Base-by-base conservation (phyloP, 805 yeast genomes). In the Ogataea nitratoaversa region DNA sequence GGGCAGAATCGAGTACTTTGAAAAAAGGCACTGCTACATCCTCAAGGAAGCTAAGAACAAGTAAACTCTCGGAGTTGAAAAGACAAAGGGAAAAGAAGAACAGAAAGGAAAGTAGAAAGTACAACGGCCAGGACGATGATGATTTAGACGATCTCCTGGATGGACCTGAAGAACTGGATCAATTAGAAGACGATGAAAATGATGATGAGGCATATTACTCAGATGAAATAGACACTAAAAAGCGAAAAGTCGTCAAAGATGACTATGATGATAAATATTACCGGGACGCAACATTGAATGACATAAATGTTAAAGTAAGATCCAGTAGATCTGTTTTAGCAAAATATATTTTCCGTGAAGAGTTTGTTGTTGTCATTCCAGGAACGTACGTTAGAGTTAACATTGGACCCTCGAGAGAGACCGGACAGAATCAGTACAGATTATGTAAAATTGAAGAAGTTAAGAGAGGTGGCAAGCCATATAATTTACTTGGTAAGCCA, bases 371-470 rank as follows among this genome's bases (percentile, higher is more conserved):
- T 16, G 73, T 75, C 1, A 75, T 87, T 13, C 69, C 74, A 16
- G 95, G 87, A 17, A 79, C 95, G 36, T 87, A 72, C 58, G 95
- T 90, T 27, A 76, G 90, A 49, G 80, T 93, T 40, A 89, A 87
- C 58, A 76, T 93, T 41, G 96, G 96, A 8, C 56, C 68, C 31
- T 83, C 82, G 53, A 72, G 72, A 41, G 72, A 78, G 33, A 75
- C 80, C 11, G 78, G 82, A 23, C 68, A 70, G 53, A 74, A 82
- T 9, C 75, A 77, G 38, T 91, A 93, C 63, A 74, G 97, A 53
- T 74, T 91, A 77, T 95, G 91, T 36, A 82, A 78, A 56, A 79
- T 93, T 32, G 84, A 81, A 49, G 82, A 76, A 40, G 76, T 84
- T 8, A 54, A 46, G 34, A 47, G 57, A 31, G 59, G 59, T 8